Base-by-base conservation (phyloP, 495 filamentous ascomycete species). In the Choiromyces venosus region DNA sequence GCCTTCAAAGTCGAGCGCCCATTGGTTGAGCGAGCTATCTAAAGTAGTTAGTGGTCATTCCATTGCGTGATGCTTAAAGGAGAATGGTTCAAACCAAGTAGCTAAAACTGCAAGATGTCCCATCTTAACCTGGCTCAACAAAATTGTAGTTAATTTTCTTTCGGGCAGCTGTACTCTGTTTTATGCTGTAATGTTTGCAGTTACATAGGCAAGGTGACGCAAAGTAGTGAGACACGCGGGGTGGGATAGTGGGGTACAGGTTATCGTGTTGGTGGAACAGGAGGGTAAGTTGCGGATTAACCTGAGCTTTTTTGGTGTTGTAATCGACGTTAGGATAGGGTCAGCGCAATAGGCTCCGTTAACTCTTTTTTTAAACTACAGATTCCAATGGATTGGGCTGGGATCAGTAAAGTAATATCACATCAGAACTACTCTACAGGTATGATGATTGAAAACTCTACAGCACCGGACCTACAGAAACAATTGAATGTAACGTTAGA, bases 1-100 rank as follows among this genome's bases (percentile, higher is more conserved):
- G 33, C 93, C 93, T 76, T 91, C 89, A 81, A 90, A 92, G 76
- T 95, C 92, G 1, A 94, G 86, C 65, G 87, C 87, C 90, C 90
- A 92, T 81, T 87, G 86, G 74, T 87, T 86, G 65, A 88, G 79
- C 46, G 78, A 82, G 78, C 86, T 82, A 66, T 71, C 52, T 0
- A 66, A 16, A 70, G 72, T 16, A 37, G 65, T 65, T 65, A 72
- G 18, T n/a, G 25, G 25, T 61, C 52, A 33, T 16, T 29, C 25
- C 12, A 16, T 9, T 33, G 10, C 25, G 25, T 29, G 25, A 29
- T 16, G 18, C 6, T 33, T 25, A 4, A 25, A 16, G 18, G 52
- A 61, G 25, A 83, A 71, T 85, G 83, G 67, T 83, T 85, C 37
- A 85, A 82, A 73, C 83, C 85, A 87, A 42, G 86, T 86, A 46